A percentile compares a stretch with the other conserved stretches of the same genome.
phyloP scores from a whole-genome alignment of 257 asterid genomes.

The Gentiana dahurica region DNA sequence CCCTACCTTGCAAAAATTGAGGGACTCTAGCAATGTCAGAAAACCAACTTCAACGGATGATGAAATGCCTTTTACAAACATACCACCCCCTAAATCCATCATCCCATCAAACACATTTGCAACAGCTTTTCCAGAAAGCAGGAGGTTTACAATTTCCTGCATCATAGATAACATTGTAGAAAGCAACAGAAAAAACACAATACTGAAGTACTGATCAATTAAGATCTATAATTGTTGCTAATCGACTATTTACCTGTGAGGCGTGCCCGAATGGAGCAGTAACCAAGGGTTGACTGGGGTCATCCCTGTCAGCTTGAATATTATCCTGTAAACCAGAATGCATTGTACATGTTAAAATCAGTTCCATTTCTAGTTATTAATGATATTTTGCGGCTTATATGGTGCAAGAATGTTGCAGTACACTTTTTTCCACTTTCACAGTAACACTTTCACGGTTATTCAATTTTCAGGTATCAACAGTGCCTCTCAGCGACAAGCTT shows the following conservation, averaged over 20 bases:
- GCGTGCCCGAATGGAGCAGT: conserved; percentile 99
- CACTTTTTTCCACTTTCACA: no score
- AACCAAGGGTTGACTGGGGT: conserved; percentile 87
- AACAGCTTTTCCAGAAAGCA: conserved; percentile 84
- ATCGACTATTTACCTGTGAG: conserved; percentile 64
- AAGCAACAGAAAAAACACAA: not conserved
- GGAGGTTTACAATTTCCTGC: conserved; percentile 92
- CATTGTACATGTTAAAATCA: no score
- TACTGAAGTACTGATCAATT: not conserved
- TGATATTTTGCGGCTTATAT: no score
- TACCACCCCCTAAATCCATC: conserved; percentile 92
- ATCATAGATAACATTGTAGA: conserved; percentile 8
- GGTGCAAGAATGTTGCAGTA: no score
- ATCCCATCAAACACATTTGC: conserved; percentile 87
- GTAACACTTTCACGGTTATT: no score
- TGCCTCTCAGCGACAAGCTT: no score
- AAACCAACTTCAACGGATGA: conserved; percentile 88
- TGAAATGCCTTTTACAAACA: conserved; percentile 86
- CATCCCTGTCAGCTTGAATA: conserved; percentile 87
- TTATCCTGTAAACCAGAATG: conserved; percentile 19
- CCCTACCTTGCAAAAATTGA: conserved; percentile 89
- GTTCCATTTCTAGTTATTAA: no score
- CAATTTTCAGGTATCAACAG: no score
- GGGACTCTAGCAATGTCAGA: conserved; percentile 86
- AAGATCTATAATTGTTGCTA: conserved; percentile 1